Evolutionary conservation across 192 early-diverging fungal species (phyloP).

Genomic region (Cladochytrium replicatum): DNA sequence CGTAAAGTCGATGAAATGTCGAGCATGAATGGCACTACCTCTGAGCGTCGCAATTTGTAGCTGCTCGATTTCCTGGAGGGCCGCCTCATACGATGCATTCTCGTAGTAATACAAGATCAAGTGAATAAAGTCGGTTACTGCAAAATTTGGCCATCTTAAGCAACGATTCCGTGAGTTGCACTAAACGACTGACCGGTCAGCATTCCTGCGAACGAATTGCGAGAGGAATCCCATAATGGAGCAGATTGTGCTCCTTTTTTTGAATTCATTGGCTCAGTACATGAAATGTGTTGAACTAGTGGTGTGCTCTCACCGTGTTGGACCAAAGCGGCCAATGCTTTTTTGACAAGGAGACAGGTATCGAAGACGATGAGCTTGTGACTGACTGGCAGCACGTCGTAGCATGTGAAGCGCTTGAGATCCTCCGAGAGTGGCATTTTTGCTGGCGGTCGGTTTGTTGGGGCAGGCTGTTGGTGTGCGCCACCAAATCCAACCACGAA

Average conservation of each 20-base stretch:
- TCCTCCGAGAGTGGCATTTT: conserved; percentile 21
- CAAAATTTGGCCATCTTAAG: neutral
- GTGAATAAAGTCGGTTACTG: conserved; percentile 89
- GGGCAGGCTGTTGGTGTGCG: too few relatives aligned
- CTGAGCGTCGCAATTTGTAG: conserved; percentile 59
- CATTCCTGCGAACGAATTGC: conserved; percentile 84
- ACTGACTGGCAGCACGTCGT: conserved; percentile 83
- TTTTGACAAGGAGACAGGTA: conserved; percentile 78
- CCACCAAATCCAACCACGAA: too few relatives aligned
- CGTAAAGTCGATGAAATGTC: neutral
- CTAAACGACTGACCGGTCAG: conserved; percentile 48
- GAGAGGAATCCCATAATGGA: conserved; percentile 75
- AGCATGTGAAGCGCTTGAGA: conserved; percentile 76
- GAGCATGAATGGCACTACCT: too few relatives aligned
- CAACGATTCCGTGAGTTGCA: conserved; percentile 2
- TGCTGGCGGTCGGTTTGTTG: too few relatives aligned
- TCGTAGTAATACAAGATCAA: conserved; percentile 87
- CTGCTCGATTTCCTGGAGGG: conserved; percentile 78
- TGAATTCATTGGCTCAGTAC: conserved; percentile 9
- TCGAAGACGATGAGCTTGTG: conserved; percentile 89
- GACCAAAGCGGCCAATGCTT: conserved; percentile 81
- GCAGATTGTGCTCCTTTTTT: conserved; percentile 73
- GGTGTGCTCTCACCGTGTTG: too few relatives aligned
- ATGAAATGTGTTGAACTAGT: too few relatives aligned
- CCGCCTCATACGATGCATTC: conserved; percentile 64